These are phyloP conservation scores for Cercospora sp. DNA, from an alignment of 2,329 filamentous ascomycete species.

Conservation along the genomic window DNA sequence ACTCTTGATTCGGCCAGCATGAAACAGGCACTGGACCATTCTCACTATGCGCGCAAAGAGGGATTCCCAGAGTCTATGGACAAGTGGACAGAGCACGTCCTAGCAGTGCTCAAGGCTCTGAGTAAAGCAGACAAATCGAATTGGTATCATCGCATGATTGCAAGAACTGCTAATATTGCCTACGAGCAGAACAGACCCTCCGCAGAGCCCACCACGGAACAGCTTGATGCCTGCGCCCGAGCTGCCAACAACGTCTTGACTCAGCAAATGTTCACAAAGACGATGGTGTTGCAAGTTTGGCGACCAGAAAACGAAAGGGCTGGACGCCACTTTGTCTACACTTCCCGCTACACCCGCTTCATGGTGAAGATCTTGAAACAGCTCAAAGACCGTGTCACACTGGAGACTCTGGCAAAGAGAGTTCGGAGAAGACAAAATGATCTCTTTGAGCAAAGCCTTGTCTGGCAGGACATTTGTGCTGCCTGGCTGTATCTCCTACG, in stretches of 20 bases:
- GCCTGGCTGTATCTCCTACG: constrained; percentile 62
- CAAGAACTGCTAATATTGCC: constrained; percentile 66
- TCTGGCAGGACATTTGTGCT: constrained; percentile 63
- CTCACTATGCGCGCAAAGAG: constrained; percentile 58
- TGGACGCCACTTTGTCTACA: constrained; percentile 89
- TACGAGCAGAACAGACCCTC: constrained; percentile 48
- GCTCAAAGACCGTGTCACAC: constrained; percentile 70
- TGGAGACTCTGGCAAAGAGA: constrained; percentile 76
- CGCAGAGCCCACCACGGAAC: not conserved
- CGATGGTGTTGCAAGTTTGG: constrained; percentile 93
- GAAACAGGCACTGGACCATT: constrained; percentile 53
- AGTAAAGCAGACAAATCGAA: constrained; percentile 81
- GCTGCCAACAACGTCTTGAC: constrained; percentile 77
- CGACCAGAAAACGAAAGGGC: constrained; percentile 83
- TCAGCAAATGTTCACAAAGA: constrained; percentile 86
- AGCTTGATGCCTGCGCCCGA: constrained; percentile 48
- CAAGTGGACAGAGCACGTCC: constrained; percentile 62
- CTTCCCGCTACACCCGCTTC: constrained; percentile 80
- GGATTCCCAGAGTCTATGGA: constrained; percentile 49
- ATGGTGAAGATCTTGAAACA: constrained; percentile 74
- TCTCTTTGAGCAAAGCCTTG: constrained; percentile 61
- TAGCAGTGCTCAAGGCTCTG: constrained; percentile 61
- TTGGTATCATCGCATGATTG: constrained; percentile 91
- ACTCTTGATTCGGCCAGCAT: constrained; percentile 47
- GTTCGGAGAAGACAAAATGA: constrained; percentile 81